Percentiles rank a stretch among this genome's conserved stretches.
phyloP scores from a whole-genome alignment of 129 eudicot genomes.

The Dittrichia graveolens region DNA sequence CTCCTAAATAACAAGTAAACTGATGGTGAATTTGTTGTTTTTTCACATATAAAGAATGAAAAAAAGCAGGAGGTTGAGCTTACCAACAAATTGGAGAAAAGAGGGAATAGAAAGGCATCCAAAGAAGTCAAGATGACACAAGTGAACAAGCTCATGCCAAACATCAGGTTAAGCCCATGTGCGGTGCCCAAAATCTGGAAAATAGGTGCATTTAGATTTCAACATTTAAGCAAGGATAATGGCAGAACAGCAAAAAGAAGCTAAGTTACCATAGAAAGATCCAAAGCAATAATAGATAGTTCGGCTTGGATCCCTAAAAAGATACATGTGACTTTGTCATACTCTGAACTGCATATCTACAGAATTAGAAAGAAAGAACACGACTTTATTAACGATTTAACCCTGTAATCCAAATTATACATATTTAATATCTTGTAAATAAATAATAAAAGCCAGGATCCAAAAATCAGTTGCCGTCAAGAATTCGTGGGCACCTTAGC shows the following conservation, averaged over 20 bases:
- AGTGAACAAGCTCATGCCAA: constrained; percentile 69
- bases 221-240: constrained; percentile 14
- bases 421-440: neutral
- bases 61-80: constrained; percentile 21
- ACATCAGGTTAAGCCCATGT: constrained; percentile 70
- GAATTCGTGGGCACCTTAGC: constrained; percentile 55
- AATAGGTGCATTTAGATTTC: constrained; percentile 18
- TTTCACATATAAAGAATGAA: constrained; percentile 7
- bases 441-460: neutral
- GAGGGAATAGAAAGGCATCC: constrained; percentile 73
- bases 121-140: constrained; percentile 72
- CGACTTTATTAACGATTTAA: constrained; percentile 23
- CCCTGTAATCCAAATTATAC: neutral
- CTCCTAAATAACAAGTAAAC: constrained; percentile 44
- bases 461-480: constrained; percentile 1
- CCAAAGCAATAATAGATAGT: constrained; percentile 69
- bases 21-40: neutral
- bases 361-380: constrained; percentile 29
- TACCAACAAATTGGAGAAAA: constrained; percentile 67
- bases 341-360: constrained; percentile 85
- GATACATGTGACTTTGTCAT: constrained; percentile 59
- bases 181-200: constrained; percentile 83
- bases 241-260: neutral
- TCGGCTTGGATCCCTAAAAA: constrained; percentile 81
- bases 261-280: constrained; percentile 75